Evolutionary conservation across 208 protist genomes (phyloP), one percentile per base, ranked within the genome.

Genomic region (Acanthamoeba lenticulata): DNA sequence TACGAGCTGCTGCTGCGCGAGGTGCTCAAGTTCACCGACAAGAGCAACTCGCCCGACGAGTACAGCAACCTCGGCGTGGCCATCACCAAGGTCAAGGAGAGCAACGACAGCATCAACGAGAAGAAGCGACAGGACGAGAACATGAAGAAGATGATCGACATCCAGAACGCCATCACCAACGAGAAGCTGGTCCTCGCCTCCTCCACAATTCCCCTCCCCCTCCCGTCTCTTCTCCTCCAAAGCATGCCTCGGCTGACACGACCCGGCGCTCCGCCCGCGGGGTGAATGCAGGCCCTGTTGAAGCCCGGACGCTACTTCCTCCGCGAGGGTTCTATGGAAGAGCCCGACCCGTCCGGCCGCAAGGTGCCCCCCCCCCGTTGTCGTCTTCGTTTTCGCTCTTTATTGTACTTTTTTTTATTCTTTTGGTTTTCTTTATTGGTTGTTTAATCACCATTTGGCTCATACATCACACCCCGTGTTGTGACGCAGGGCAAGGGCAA

Each of bases 61-160:
- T 85, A 85, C 38, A 85, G 74, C 44, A 57, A 90, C 55, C 38
- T 90, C 34, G 34, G 27, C 17, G 36, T 11, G 21, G 83, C 83
- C 11, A 67, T 90, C 36, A 7, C 21, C 15, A 90, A 67, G 55
- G 83, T 90, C 49, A 90, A 90, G 34, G 83, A 65, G 83, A 65
- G 42, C 4, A 90, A 90, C 36, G 49, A 90, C 55, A 40, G 19
- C n/a, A 90, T 90, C 83, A 90, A 90, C 55, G 83, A 90, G 83
- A 90, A 67, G 47, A 90, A 90, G 83, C 19, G 83, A 42, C 34
- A 57, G 55, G 47, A 90, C 29, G 83, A 90, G 5, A 90, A 90
- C 83, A 90, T 55, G 83, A 65, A 67, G 47, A 90, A 90, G 38
- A 90, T 90, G 15, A 40, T 90, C 38, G 49, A 55, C 47, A 90